Evolutionary conservation across 768 basidiomycete genomes (phyloP), one percentile per base, ranked within the genome.

Genomic region (Calocera cornea): DNA sequence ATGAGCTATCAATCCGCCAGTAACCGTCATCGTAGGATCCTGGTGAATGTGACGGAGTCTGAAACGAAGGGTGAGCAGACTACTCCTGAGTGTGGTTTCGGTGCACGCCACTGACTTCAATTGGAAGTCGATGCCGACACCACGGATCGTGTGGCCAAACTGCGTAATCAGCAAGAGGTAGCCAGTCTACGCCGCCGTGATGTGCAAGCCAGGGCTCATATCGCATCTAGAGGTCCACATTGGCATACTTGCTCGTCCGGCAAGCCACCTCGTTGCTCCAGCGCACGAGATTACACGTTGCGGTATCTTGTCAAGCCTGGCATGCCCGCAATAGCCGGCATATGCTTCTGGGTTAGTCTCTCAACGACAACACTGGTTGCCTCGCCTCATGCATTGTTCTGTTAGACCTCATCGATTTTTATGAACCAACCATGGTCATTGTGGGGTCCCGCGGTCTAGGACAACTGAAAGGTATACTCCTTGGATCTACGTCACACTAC

Each of bases 401-500:
- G 3, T 36, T 66, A 73, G 74, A 95, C 72, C 84, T 97, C 65
- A 87, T 95, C 29, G 95, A 97, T 72, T 84, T 89, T 73, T 80
- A 86, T 40, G 87, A 92, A 67, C 95, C 95, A 0, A 86, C 85
- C 8, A 94, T 97, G 90, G 80, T 93, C 34, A 95, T 97, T 66
- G 95, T 97, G 11, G 95, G 95, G 2, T 95, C 92, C n/a, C 86
- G 95, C 64, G 95, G 95, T 68, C 70, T 95, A 19, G 84, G 90
- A 22, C 87, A 92, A 71, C 77, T 97, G 65, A 93, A 94, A 74
- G 92, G 93, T 31, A 95, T 95, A 71, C 81, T 97, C 1, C 86
- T 97, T 40, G 95, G 94, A 16, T 95, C 92, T 2, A 97, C 93
- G 0, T 95, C 92, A 0, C 92, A 97, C 76, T 97, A 97, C 74